Percentiles rank a stretch among this genome's conserved stretches.
phyloP scores from a whole-genome alignment of 805 yeast species.

The Schwanniomyces polymorphus region DNA sequence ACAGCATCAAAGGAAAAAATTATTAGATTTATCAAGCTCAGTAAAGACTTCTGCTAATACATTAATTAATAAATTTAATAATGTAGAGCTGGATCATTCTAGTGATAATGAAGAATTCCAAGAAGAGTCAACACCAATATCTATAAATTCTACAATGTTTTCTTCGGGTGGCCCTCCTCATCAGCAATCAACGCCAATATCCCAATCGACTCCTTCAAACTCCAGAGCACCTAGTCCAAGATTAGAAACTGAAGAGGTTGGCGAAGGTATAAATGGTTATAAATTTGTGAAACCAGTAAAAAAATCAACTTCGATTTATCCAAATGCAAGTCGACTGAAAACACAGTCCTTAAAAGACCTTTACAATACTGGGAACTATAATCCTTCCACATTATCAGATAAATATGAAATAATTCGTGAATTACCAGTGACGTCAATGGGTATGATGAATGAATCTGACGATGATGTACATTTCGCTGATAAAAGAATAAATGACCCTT shows the following conservation, averaged over 20 bases:
- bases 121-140: slow-evolving; percentile 4
- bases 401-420: slow-evolving; percentile 28
- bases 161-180: not conserved
- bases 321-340: slow-evolving; percentile 15
- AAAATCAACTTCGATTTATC: slow-evolving; percentile 14
- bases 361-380: slow-evolving; percentile 16
- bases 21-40: slow-evolving; percentile 33
- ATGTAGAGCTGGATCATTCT: slow-evolving; percentile 3
- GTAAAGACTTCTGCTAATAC: slow-evolving; percentile 26
- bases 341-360: slow-evolving; percentile 21
- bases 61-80: slow-evolving; percentile 15
- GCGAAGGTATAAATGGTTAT: slow-evolving; percentile 42
- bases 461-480: slow-evolving; percentile 36
- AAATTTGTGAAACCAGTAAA: slow-evolving; percentile 35
- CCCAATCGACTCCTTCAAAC: slow-evolving; percentile 44
- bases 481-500: slow-evolving; percentile 36
- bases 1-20: slow-evolving; percentile 13
- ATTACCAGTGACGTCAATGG: slow-evolving; percentile 29
- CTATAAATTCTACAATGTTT: slow-evolving; percentile 5
- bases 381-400: not conserved
- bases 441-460: slow-evolving; percentile 33
- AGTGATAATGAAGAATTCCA: slow-evolving; percentile 9
- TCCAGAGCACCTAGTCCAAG: slow-evolving; percentile 36
- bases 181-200: slow-evolving; percentile 34
- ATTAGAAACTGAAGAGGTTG: slow-evolving; percentile 26